These are phyloP conservation scores for Rhodotorula paludigena DNA, from an alignment of 768 basidiomycete species.

Conservation along the genomic window DNA sequence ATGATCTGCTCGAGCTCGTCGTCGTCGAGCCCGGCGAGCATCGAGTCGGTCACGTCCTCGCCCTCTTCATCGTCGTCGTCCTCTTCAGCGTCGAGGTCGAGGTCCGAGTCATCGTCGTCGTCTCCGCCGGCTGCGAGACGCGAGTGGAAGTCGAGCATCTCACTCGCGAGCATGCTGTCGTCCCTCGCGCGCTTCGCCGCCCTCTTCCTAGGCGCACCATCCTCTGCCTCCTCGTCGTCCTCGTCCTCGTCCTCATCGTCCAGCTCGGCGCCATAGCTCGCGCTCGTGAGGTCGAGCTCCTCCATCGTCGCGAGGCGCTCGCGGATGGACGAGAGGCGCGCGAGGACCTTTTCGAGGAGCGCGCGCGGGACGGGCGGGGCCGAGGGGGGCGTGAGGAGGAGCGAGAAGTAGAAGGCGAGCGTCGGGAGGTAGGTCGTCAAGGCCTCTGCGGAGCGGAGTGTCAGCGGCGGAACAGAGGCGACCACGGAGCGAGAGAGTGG, in stretches of 20 bases:
- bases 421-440: constrained; percentile 82
- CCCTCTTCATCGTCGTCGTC: constrained; percentile 52
- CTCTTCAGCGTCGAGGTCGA: constrained; percentile 46
- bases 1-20: constrained; percentile 59
- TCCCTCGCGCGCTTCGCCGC: constrained; percentile 26
- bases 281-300: constrained; percentile 65
- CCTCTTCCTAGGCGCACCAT: constrained; percentile 40
- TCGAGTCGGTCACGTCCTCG: constrained; percentile 45
- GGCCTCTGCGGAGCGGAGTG: constrained; percentile 58
- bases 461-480: not conserved
- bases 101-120: constrained; percentile 41
- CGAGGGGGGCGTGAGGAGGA: constrained; percentile 67
- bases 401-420: constrained; percentile 84
- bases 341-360: constrained; percentile 57
- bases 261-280: constrained; percentile 45
- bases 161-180: constrained; percentile 37
- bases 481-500: not conserved
- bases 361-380: not conserved
- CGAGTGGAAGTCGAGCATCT: constrained; percentile 38
- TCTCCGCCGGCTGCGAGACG: constrained; percentile 2
- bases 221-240: constrained; percentile 53
- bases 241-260: constrained; percentile 51
- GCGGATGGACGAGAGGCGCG: constrained; percentile 65
- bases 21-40: constrained; percentile 47
- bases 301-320: constrained; percentile 68